Percentiles rank a stretch among this genome's conserved stretches.
These are phyloP conservation scores for Lagenidium giganteum DNA, from an alignment of 352 stramenopile genomes.

Conservation along the genomic window DNA sequence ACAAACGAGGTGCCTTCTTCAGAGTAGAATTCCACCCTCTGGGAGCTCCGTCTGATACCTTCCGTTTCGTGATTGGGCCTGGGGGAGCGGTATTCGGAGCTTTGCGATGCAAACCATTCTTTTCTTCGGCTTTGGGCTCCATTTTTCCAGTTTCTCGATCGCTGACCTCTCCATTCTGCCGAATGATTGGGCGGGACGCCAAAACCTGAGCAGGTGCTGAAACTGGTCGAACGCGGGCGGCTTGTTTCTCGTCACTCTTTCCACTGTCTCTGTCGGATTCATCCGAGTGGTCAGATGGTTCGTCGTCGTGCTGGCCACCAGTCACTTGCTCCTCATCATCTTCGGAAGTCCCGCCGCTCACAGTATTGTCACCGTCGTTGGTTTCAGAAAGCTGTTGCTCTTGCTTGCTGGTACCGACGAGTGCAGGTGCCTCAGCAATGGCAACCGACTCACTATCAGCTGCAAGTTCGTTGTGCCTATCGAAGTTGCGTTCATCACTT, in stretches of 20 bases:
- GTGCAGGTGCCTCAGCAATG: neutral
- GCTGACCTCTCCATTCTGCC: too few relatives aligned
- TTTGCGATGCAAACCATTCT: neutral
- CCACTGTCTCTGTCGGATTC: slow-evolving; percentile 3
- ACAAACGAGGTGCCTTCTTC: slow-evolving; percentile 19
- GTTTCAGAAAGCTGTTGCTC: neutral
- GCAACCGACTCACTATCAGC: slow-evolving; percentile 7
- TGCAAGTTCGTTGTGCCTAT: slow-evolving; percentile 1
- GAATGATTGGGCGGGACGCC: too few relatives aligned
- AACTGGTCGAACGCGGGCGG: slow-evolving; percentile 8
- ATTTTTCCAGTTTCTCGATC: slow-evolving; percentile 1
- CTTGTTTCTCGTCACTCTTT: neutral
- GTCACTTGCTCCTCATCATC: slow-evolving; percentile 1
- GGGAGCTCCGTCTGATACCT: neutral
- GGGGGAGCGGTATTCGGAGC: slow-evolving; percentile 2
- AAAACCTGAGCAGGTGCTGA: slow-evolving; percentile 8
- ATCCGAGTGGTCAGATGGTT: slow-evolving; percentile 1
- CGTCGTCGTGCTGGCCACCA: too few relatives aligned
- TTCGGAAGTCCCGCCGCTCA: slow-evolving; percentile 16
- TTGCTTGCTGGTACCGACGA: neutral
- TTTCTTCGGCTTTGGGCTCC: neutral
- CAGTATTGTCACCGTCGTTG: neutral
- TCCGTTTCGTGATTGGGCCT: slow-evolving; percentile 1
- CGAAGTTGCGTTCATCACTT: neutral
- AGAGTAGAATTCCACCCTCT: neutral